Conservation (phyloP, 2,329 filamentous ascomycete genomes). For the Lecanoromycetidae sp. region DNA sequence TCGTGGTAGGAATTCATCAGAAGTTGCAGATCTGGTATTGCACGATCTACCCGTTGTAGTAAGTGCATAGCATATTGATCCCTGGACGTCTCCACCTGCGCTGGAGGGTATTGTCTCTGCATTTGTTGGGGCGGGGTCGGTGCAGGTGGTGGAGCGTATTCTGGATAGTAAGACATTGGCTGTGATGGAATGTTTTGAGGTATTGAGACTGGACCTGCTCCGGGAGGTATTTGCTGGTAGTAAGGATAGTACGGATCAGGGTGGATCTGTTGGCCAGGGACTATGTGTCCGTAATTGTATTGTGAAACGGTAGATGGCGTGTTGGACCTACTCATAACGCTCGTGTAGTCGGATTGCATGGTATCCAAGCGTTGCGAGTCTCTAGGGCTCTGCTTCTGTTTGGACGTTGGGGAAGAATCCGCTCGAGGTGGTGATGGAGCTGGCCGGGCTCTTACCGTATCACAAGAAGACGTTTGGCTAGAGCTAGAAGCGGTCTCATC, state of each 20-base stretch:
- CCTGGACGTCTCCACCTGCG: not conserved
- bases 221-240: not conserved
- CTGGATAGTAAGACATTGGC: conserved; percentile 2
- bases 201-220: not conserved
- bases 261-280: not conserved
- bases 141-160: conserved; percentile 1
- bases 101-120: not conserved
- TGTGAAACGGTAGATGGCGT: conserved; percentile 1
- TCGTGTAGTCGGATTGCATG: not conserved
- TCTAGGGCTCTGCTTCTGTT: not conserved
- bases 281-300: not conserved
- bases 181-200: conserved; percentile 6
- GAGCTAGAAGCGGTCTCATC: not conserved
- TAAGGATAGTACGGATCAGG: conserved; percentile 1
- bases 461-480: not conserved
- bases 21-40: conserved; percentile 32
- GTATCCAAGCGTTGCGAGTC: not conserved
- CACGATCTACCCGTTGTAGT: conserved; percentile 33
- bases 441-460: not conserved
- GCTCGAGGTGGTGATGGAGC: not conserved
- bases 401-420: not conserved
- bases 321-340: not conserved
- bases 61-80: conserved; percentile 19
- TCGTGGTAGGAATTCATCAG: conserved; percentile 16
- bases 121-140: not conserved